Percentiles rank a stretch among this genome's conserved stretches.
Evolutionary conservation across 768 basidiomycete species (phyloP).

Genomic region (Tricholoma terreum): DNA sequence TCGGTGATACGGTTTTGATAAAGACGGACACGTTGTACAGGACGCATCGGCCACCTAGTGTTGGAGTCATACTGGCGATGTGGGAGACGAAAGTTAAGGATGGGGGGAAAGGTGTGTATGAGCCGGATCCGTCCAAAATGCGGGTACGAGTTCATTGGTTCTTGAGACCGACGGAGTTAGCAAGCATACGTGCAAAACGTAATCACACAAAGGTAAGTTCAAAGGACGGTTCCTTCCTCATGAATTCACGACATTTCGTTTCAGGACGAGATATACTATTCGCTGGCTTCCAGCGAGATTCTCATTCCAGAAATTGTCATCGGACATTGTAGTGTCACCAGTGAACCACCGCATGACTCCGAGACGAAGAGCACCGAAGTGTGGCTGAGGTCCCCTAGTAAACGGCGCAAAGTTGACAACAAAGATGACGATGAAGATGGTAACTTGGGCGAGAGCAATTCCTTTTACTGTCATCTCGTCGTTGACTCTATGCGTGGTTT

Average conservation of each 20-base stretch:
- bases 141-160: constrained; percentile 75
- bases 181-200: constrained; percentile 56
- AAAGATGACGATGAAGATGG: constrained; percentile 18
- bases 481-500: constrained; percentile 56
- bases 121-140: constrained; percentile 40
- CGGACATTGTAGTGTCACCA: constrained; percentile 48
- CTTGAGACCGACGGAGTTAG: constrained; percentile 60
- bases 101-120: constrained; percentile 20
- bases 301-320: constrained; percentile 51
- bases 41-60: constrained; percentile 47
- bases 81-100: constrained; percentile 49
- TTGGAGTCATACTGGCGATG: constrained; percentile 69
- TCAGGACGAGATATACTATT: constrained; percentile 78
- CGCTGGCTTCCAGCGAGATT: constrained; percentile 45
- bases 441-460: constrained; percentile 21
- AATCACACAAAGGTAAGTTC: constrained; percentile 54
- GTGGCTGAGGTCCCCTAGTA: constrained; percentile 6
- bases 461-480: constrained; percentile 58
- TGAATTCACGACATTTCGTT: not conserved
- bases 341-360: constrained; percentile 16
- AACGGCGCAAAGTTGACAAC: constrained; percentile 7
- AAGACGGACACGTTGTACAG: constrained; percentile 42
- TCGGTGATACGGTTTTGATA: constrained; percentile 71
- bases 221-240: not conserved
- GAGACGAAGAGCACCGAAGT: constrained; percentile 8